Percentiles rank a stretch among this genome's conserved stretches.
phyloP scores from a whole-genome alignment of 2,329 filamentous ascomycete genomes.

The Clarireedia paspali region DNA sequence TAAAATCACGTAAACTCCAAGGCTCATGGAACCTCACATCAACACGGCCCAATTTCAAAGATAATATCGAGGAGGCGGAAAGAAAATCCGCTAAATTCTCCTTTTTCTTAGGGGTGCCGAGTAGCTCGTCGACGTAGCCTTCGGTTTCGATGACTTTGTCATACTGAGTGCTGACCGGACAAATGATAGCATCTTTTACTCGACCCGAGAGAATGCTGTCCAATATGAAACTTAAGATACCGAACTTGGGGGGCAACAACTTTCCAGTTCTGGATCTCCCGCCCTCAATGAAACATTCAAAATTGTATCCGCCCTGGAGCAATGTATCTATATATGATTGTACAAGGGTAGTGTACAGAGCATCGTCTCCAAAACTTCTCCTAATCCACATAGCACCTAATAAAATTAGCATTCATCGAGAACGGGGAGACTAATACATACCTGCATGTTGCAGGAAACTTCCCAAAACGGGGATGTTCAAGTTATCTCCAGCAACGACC shows the following conservation, averaged over 20 bases:
- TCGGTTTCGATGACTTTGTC: constrained; percentile 99
- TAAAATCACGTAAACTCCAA: constrained; percentile 80
- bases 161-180: constrained; percentile 94
- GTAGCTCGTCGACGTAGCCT: constrained; percentile 88
- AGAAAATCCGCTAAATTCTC: constrained; percentile 88
- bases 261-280: constrained; percentile 90
- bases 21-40: constrained; percentile 95
- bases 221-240: constrained; percentile 84
- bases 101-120: constrained; percentile 91
- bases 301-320: constrained; percentile 82
- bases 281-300: constrained; percentile 97
- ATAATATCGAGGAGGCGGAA: constrained; percentile 78
- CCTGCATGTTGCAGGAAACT: constrained; percentile 89
- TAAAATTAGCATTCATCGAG: background rate
- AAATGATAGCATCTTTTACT: constrained; percentile 85
- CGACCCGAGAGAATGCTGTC: constrained; percentile 84
- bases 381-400: constrained; percentile 88
- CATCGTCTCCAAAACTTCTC: constrained; percentile 84
- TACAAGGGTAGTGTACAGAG: constrained; percentile 84
- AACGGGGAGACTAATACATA: constrained; percentile 21
- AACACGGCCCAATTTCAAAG: constrained; percentile 79
- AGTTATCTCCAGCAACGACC: constrained; percentile 89
- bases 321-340: constrained; percentile 93
- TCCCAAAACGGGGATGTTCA: constrained; percentile 89
- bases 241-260: constrained; percentile 87